Percentiles rank a stretch among this genome's conserved stretches.
phyloP scores from a whole-genome alignment of 2,329 filamentous ascomycete species.

The Neopestalotiopsis clavispora region DNA sequence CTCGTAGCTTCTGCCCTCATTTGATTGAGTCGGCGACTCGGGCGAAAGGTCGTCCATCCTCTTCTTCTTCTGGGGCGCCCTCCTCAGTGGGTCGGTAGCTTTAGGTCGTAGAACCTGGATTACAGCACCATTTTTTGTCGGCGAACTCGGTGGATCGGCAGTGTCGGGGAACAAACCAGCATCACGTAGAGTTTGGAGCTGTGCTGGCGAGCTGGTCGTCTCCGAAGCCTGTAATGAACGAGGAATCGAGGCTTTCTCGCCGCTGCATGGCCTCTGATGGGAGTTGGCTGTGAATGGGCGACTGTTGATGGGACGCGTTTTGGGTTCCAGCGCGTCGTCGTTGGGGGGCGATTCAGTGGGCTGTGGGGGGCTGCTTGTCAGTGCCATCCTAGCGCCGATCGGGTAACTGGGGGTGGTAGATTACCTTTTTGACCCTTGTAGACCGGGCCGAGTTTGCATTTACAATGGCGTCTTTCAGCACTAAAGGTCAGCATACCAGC shows the following conservation, averaged over 20 bases:
- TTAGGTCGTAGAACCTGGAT: conserved; percentile 15
- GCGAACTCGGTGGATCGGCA: conserved; percentile 18
- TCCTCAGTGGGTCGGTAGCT: conserved; percentile 16
- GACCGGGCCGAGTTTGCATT: background rate
- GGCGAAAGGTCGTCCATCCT: conserved; percentile 48
- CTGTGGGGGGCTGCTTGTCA: background rate
- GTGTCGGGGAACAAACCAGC: background rate
- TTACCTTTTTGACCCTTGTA: conserved; percentile 24
- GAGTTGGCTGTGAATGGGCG: background rate
- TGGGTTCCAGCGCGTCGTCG: conserved; percentile 2
- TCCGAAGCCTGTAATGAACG: background rate
- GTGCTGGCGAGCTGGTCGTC: background rate
- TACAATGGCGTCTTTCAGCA: background rate
- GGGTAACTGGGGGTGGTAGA: conserved; percentile 29
- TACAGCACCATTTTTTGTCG: conserved; percentile 24
- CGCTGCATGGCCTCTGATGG: background rate
- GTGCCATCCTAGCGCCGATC: conserved; percentile 12
- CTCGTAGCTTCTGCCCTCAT: conserved; percentile 61
- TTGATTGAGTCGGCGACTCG: conserved; percentile 60
- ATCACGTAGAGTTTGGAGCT: background rate
- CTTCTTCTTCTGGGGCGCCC: conserved; percentile 43
- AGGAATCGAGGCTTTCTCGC: background rate
- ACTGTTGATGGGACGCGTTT: background rate
- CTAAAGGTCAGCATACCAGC: background rate
- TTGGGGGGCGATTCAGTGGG: conserved; percentile 6